These are phyloP conservation scores for Aspergillus viridinutans DNA, from an alignment of 2,329 filamentous ascomycete species.

Conservation along the genomic window DNA sequence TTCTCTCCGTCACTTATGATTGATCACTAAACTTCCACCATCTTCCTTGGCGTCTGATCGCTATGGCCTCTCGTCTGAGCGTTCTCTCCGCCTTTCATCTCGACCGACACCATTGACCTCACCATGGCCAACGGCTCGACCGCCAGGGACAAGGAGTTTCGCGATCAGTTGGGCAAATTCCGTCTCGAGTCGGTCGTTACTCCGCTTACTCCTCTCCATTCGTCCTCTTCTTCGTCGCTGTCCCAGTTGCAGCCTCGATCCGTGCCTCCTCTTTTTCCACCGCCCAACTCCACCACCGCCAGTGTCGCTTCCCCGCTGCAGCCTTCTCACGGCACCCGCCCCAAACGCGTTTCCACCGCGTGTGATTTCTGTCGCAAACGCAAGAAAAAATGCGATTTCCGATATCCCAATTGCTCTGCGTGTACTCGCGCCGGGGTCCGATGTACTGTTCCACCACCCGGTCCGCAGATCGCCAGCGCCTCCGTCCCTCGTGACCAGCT, in stretches of 20 bases:
- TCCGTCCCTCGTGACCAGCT: slow-evolving; percentile 38
- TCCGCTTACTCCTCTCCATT: slow-evolving; percentile 1
- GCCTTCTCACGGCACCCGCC: slow-evolving; percentile 15
- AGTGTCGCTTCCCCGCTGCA: slow-evolving; percentile 8
- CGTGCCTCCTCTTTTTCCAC: neutral
- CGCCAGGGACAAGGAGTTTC: slow-evolving; percentile 28
- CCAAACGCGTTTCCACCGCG: slow-evolving; percentile 37
- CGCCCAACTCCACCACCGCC: slow-evolving; percentile 3
- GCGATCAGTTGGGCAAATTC: slow-evolving; percentile 31
- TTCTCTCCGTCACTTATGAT: neutral
- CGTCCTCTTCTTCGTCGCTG: neutral
- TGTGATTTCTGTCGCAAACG: slow-evolving; percentile 40
- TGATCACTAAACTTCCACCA: neutral
- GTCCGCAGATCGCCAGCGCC: slow-evolving; percentile 34
- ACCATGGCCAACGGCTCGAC: slow-evolving; percentile 15
- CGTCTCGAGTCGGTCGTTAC: slow-evolving; percentile 21
- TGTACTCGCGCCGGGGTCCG: slow-evolving; percentile 39
- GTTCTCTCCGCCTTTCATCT: neutral
- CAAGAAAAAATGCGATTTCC: slow-evolving; percentile 41
- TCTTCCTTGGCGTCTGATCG: neutral
- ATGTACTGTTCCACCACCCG: slow-evolving; percentile 37
- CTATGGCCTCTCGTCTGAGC: neutral
- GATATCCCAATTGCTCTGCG: slow-evolving; percentile 38
- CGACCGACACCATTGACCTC: neutral
- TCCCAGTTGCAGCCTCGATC: slow-evolving; percentile 10